These are phyloP conservation scores for Candida manassasensis DNA, from an alignment of 805 yeast species.

Conservation along the genomic window DNA sequence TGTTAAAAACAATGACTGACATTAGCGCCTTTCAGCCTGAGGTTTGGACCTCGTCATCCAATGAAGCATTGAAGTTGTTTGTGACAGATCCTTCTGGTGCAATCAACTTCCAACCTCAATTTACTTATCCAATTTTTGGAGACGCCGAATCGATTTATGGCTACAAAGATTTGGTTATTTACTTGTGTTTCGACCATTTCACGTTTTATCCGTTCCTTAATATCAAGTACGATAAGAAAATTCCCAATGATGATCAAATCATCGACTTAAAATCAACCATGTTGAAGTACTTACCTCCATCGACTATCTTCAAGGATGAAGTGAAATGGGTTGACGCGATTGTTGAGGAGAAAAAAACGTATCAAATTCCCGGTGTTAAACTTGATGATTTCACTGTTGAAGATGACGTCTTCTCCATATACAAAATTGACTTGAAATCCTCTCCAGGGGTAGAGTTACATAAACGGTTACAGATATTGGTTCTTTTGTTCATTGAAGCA, in stretches of 20 bases:
- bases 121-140: constrained; percentile 93
- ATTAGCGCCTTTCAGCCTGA: constrained; percentile 48
- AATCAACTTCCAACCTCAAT: constrained; percentile 61
- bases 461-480: constrained; percentile 70
- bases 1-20: constrained; percentile 2
- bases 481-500: constrained; percentile 85
- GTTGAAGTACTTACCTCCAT: constrained; percentile 55
- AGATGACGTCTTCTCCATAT: constrained; percentile 44
- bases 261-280: constrained; percentile 58
- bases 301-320: constrained; percentile 60
- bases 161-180: constrained; percentile 62
- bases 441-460: constrained; percentile 49
- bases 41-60: constrained; percentile 71
- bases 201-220: constrained; percentile 72
- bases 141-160: constrained; percentile 88
- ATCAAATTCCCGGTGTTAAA: constrained; percentile 38
- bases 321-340: constrained; percentile 58
- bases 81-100: constrained; percentile 55
- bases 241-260: constrained; percentile 45
- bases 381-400: constrained; percentile 10
- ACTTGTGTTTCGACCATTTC: constrained; percentile 64
- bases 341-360: constrained; percentile 42
- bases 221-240: constrained; percentile 49
- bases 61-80: constrained; percentile 56
- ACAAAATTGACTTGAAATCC: constrained; percentile 42